Evolutionary conservation across 176 grass and related monocot genomes (phyloP), one percentile per base, ranked within the genome.

Genomic region (Puya raimondii): DNA sequence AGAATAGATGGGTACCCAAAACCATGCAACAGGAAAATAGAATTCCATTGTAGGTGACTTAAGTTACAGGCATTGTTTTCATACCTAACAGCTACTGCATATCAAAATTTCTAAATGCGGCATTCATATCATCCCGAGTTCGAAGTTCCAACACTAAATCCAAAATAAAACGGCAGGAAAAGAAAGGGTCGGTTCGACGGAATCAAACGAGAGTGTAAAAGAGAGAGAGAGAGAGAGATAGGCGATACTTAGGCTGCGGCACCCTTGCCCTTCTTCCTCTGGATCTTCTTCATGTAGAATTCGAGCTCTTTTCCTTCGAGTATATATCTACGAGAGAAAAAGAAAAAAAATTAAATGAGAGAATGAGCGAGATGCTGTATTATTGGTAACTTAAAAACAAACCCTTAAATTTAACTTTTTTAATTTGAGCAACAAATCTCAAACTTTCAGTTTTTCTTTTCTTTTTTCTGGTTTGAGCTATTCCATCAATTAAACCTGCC

Each of bases 221-320:
- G 53, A 8, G 53, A 53, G 9, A 53, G 53, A 58, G 18, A 58
- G 6, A 14, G 15, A 58, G 18, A 12, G 50, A 50, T n/a, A 70
- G 18, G 12, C 22, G 4, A 42, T 51, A 23, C 68, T 77, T 89
- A 92, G 73, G 80, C 88, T 63, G 79, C 67, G 4, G 88, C 82
- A 61, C 83, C 80, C 78, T 91, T 91, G 74, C 91, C 85, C 83
- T 96, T 96, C 83, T 96, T 96, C 83, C 50, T 88, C 80, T 96
- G 88, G 65, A 96, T 73, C 71, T 96, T 91, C 78, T 88, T 91
- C 83, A 82, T 88, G 83, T 91, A 91, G 74, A 96, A 96, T 42
- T 96, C 88, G 0, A 96, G 83, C 81, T 96, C 88, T 27, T 88
- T 96, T 26, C 88, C 92, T 79, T 96, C 92, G 42, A 96, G 73